These are phyloP conservation scores for Viola pubescens DNA, from an alignment of 441 rosid genomes.

Conservation along the genomic window DNA sequence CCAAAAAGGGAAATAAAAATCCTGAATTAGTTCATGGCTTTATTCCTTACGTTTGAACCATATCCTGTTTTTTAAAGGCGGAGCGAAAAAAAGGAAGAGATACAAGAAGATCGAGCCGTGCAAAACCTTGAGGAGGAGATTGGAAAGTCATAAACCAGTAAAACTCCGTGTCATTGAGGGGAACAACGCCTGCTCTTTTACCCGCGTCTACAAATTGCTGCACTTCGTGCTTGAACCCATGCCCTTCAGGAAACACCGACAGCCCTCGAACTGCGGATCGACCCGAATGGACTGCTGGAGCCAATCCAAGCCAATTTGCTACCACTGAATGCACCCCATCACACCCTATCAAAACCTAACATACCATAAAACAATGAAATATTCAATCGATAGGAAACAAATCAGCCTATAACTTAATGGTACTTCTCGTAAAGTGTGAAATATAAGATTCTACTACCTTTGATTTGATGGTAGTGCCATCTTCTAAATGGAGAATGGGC, in stretches of 20 bases:
- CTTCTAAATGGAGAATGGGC: constrained; percentile 24
- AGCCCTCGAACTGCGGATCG: constrained; percentile 31
- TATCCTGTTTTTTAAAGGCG: neutral
- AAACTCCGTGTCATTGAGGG: constrained; percentile 27
- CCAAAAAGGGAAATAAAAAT: neutral
- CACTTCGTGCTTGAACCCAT: constrained; percentile 16
- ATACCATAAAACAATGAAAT: neutral
- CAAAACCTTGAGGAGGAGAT: constrained; percentile 15
- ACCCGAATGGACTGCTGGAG: constrained; percentile 26
- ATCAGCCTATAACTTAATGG: neutral
- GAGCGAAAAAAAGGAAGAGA: neutral
- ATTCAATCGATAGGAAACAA: neutral
- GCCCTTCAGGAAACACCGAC: constrained; percentile 28
- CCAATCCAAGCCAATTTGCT: constrained; percentile 31
- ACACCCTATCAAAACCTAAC: constrained; percentile 39
- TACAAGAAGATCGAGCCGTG: neutral
- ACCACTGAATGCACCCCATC: constrained; percentile 43
- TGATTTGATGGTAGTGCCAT: constrained; percentile 34
- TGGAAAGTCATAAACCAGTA: constrained; percentile 25
- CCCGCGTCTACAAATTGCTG: constrained; percentile 23
- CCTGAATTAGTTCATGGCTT: neutral
- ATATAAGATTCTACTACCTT: constrained; percentile 23
- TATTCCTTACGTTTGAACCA: neutral
- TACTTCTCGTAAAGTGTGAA: neutral
- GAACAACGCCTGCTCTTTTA: constrained; percentile 27